Evolutionary conservation across 345 rosid genomes (phyloP).

Genomic region (Eucalyptus camaldulensis): DNA sequence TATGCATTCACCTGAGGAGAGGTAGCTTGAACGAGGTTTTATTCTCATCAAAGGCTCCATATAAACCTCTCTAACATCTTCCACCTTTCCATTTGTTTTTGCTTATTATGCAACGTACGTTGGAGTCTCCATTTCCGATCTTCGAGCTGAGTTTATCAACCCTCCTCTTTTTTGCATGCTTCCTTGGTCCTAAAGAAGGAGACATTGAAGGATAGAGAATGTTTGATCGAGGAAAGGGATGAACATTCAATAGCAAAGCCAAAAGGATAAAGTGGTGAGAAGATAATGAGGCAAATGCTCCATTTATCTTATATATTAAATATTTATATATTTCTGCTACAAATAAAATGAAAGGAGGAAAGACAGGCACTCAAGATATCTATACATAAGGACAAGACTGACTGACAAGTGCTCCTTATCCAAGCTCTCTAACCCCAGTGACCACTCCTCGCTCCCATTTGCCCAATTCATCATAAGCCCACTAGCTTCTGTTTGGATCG

Average conservation of each 20-base stretch:
- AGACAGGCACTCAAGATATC: fast-evolving
- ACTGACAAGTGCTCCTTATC: fast-evolving
- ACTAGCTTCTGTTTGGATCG: fast-evolving
- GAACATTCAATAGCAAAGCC: background rate
- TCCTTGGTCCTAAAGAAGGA: fast-evolving
- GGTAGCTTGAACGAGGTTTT: background rate
- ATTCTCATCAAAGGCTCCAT: background rate
- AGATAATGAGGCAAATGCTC: background rate
- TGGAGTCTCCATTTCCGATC: too few species aligned
- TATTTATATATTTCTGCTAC: too few species aligned
- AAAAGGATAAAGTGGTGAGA: background rate
- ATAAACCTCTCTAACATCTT: too few species aligned
- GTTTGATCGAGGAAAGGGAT: too few species aligned
- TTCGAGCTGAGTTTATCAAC: fast-evolving
- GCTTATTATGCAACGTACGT: too few species aligned
- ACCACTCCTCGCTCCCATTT: fast-evolving
- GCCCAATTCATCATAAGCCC: fast-evolving
- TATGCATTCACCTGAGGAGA: background rate
- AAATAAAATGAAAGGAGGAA: fast-evolving
- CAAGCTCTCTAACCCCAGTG: fast-evolving
- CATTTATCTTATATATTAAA: background rate
- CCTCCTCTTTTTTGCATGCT: too few species aligned
- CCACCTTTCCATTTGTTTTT: too few species aligned
- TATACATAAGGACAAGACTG: too few species aligned
- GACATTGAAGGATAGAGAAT: too few species aligned